phyloP scores from a whole-genome alignment of 306 rosid species.

The Malus fusca region DNA sequence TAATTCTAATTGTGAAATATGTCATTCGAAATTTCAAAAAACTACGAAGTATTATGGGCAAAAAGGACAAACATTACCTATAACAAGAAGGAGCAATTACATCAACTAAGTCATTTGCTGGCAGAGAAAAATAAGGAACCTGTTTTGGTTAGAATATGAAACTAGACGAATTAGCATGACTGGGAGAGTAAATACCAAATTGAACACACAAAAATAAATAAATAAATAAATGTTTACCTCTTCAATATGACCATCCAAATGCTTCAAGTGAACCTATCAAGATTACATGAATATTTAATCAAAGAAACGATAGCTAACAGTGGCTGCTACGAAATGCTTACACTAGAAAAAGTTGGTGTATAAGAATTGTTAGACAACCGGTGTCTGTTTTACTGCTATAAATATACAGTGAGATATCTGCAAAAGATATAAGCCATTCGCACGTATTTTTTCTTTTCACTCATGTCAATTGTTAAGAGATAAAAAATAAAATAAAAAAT shows the following conservation, averaged over 20 bases:
- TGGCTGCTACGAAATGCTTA: slow-evolving; percentile 6
- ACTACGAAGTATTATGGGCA: background rate
- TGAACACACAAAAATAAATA: background rate
- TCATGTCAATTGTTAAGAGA: background rate
- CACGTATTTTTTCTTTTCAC: background rate
- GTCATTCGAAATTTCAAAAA: background rate
- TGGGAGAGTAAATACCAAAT: slow-evolving; percentile 13
- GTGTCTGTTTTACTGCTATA: background rate
- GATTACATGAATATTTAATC: background rate
- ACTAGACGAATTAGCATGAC: slow-evolving; percentile 26
- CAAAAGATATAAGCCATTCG: background rate
- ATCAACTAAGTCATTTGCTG: slow-evolving; percentile 94
- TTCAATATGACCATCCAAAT: slow-evolving; percentile 92
- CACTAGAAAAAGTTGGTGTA: background rate
- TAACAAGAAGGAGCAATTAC: slow-evolving; percentile 99
- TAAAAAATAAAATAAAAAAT: background rate
- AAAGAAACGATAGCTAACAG: background rate
- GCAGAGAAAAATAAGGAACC: slow-evolving; percentile 98
- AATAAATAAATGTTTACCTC: slow-evolving; percentile 43
- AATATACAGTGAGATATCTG: background rate
- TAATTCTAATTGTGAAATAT: background rate
- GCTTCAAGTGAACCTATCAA: slow-evolving; percentile 80
- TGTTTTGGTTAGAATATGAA: slow-evolving; percentile 40
- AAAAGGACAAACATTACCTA: slow-evolving; percentile 42
- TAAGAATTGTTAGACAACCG: background rate